phyloP scores from a whole-genome alignment of 129 eudicot species.

The Solidago caesia region DNA sequence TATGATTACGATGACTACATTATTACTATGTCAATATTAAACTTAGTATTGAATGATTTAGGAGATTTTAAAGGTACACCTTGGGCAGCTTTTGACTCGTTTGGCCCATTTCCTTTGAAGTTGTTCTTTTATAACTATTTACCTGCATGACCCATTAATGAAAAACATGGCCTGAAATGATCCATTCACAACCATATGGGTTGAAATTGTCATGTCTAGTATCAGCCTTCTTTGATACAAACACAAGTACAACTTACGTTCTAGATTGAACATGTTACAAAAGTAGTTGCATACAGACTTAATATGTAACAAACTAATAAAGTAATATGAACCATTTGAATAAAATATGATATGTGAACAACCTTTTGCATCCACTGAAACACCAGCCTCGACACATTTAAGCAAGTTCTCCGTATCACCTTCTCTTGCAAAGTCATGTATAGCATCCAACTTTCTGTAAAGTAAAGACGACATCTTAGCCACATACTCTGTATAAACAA shows the following conservation, averaged over 20 bases:
- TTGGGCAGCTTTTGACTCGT: no score
- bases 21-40: no score
- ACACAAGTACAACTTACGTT: not conserved
- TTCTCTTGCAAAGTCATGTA: conserved; percentile 83
- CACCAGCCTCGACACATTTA: conserved; percentile 60
- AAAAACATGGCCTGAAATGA: no score
- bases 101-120: no score
- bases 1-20: no score
- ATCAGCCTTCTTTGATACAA: not conserved
- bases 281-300: not conserved
- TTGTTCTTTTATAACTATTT: no score
- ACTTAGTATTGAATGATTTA: no score
- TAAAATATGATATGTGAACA: not conserved
- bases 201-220: no score
- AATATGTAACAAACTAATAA: not conserved
- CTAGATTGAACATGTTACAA: not conserved
- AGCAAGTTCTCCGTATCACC: conserved; percentile 66
- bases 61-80: no score
- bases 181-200: no score
- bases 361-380: conserved; percentile 61
- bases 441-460: conserved; percentile 71
- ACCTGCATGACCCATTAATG: no score
- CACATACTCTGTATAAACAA: not conserved
- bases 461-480: conserved; percentile 5
- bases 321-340: not conserved